Conservation (phyloP, 2,329 filamentous ascomycete species). For the Epichloe gansuensis region DNA sequence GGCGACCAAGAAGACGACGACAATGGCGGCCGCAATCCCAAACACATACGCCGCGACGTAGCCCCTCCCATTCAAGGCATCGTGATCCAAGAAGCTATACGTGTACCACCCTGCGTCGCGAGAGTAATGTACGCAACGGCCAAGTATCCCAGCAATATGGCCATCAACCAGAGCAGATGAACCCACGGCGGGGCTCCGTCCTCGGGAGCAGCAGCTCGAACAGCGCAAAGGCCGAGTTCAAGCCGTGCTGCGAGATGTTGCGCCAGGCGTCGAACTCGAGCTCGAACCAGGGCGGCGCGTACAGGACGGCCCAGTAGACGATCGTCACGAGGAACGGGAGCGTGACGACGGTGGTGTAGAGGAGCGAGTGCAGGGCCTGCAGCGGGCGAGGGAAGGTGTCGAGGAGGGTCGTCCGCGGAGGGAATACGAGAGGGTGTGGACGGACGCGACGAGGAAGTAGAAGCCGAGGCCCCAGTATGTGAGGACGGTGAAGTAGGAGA, state of each 20-base stretch:
- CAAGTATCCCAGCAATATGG: slow-evolving; percentile 63
- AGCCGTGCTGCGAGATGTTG: slow-evolving; percentile 60
- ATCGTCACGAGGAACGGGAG: slow-evolving; percentile 59
- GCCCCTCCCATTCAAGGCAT: slow-evolving; percentile 31
- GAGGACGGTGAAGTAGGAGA: slow-evolving; percentile 74
- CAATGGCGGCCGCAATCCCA: slow-evolving; percentile 39
- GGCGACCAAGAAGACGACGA: slow-evolving; percentile 41
- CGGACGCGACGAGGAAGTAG: slow-evolving; percentile 57
- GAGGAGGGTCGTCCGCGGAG: slow-evolving; percentile 40
- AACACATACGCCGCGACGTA: slow-evolving; percentile 53
- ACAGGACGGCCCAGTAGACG: slow-evolving; percentile 58
- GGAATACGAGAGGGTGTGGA: slow-evolving; percentile 60
- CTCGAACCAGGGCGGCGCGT: slow-evolving; percentile 36
- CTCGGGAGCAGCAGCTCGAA: slow-evolving; percentile 62
- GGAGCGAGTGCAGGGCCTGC: slow-evolving; percentile 52
- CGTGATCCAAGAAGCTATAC: slow-evolving; percentile 65
- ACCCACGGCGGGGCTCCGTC: slow-evolving; percentile 46
- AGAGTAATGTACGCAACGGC: slow-evolving; percentile 62
- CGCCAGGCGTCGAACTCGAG: slow-evolving; percentile 44
- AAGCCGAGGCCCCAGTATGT: slow-evolving; percentile 76
- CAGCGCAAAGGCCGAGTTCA: slow-evolving; percentile 65
- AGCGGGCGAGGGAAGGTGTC: slow-evolving; percentile 47
- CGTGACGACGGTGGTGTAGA: slow-evolving; percentile 50
- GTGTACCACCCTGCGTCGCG: slow-evolving; percentile 62
- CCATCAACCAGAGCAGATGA: slow-evolving; percentile 53